Conservation (phyloP, 768 basidiomycete genomes). For the Termitomyces sp. region DNA sequence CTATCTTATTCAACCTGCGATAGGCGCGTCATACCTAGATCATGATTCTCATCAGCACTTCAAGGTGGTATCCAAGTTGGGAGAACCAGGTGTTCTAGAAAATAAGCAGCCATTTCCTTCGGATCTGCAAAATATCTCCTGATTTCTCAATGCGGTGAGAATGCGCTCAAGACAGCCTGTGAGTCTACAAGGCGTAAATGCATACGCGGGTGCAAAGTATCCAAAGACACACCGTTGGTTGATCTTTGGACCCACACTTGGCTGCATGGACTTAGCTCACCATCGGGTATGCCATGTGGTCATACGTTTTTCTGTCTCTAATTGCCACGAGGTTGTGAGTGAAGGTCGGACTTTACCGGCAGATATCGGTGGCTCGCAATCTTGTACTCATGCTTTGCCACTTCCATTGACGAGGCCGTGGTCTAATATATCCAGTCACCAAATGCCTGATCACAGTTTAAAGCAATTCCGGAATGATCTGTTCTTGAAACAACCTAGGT, state of each 20-base stretch:
- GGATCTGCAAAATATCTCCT: not conserved
- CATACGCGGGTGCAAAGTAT: not conserved
- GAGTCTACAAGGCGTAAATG: not conserved
- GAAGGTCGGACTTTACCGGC: conserved; percentile 6
- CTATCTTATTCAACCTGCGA: not conserved
- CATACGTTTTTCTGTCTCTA: not conserved
- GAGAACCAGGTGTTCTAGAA: not conserved
- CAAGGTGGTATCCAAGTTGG: not conserved
- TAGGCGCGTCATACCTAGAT: not conserved
- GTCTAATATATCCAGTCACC: conserved; percentile 12
- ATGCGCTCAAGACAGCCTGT: not conserved
- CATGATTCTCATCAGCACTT: not conserved
- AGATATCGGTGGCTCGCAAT: not conserved
- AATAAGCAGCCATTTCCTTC: not conserved
- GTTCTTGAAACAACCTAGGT: conserved; percentile 13
- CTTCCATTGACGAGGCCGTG: conserved; percentile 2
- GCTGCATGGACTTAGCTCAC: not conserved
- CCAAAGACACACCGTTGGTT: not conserved
- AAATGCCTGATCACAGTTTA: conserved; percentile 2
- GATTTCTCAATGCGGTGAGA: not conserved
- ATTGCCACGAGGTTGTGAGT: not conserved
- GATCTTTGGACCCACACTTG: not conserved
- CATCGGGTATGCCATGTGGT: not conserved
- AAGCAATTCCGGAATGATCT: conserved; percentile 17
- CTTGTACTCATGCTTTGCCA: not conserved